phyloP scores from a whole-genome alignment of 805 yeast species.

The Pichia rugopelliculosa region DNA sequence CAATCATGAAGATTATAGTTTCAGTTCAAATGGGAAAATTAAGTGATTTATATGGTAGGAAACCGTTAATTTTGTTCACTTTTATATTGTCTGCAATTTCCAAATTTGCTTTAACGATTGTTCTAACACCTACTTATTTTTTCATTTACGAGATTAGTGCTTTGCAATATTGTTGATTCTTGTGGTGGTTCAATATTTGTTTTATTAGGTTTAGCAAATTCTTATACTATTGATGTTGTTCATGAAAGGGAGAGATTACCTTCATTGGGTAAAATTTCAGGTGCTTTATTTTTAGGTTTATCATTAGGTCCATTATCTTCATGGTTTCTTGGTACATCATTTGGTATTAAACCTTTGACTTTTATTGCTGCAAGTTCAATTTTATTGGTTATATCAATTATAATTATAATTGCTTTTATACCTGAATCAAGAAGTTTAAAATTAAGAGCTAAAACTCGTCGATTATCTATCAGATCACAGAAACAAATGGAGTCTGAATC shows the following conservation, averaged over 20 bases:
- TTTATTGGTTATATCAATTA: constrained; percentile 27
- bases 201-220: constrained; percentile 49
- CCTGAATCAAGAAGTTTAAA: constrained; percentile 59
- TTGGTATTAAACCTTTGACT: constrained; percentile 22
- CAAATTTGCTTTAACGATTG: constrained; percentile 9
- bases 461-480: constrained; percentile 13
- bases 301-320: constrained; percentile 62
- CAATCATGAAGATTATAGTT: constrained; percentile 42
- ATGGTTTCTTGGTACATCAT: constrained; percentile 24
- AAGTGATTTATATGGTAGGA: constrained; percentile 61
- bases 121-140: constrained; percentile 26
- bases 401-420: constrained; percentile 34
- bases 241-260: constrained; percentile 52
- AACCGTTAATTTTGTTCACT: constrained; percentile 34
- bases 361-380: constrained; percentile 27
- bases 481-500: neutral
- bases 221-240: constrained; percentile 70
- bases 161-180: constrained; percentile 39
- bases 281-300: constrained; percentile 51
- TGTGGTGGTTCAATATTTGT: constrained; percentile 59
- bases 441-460: constrained; percentile 46
- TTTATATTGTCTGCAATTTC: constrained; percentile 18
- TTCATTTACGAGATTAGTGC: constrained; percentile 32
- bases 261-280: constrained; percentile 51
- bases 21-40: constrained; percentile 56